Evolutionary conservation across 306 rosid genomes (phyloP).

Genomic region (Dryas octopetala): DNA sequence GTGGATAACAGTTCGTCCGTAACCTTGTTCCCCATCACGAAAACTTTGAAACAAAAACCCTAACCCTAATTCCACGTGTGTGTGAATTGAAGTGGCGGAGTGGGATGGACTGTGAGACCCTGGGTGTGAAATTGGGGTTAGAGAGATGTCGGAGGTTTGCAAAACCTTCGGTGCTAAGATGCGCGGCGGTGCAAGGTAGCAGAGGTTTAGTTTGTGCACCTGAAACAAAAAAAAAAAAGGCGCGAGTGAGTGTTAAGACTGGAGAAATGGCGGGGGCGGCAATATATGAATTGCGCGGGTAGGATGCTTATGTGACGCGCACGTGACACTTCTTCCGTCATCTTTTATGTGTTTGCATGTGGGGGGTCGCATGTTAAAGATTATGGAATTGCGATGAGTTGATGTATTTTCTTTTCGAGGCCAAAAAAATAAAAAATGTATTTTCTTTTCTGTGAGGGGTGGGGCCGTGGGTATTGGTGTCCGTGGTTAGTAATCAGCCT

Average conservation of each 20-base stretch:
- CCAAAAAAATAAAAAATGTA: too few relatives aligned
- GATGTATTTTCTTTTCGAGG: too few relatives aligned
- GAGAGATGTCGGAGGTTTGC: neutral
- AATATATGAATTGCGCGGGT: neutral
- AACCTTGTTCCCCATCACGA: slow-evolving; percentile 63
- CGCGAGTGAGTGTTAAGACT: neutral
- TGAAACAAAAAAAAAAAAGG: neutral
- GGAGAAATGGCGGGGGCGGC: slow-evolving; percentile 16
- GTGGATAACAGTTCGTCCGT: slow-evolving; percentile 66
- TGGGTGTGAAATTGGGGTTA: neutral
- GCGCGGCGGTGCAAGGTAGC: neutral
- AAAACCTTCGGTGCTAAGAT: neutral
- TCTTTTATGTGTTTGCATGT: too few relatives aligned
- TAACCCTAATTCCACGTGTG: slow-evolving; percentile 17
- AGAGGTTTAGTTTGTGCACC: neutral
- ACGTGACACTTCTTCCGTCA: too few relatives aligned
- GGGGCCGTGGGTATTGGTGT: too few relatives aligned
- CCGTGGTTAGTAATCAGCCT: too few relatives aligned
- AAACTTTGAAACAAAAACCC: slow-evolving; percentile 39
- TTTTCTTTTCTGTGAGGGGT: too few relatives aligned
- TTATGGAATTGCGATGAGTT: too few relatives aligned
- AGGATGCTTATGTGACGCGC: too few relatives aligned
- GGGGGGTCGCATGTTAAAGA: too few relatives aligned
- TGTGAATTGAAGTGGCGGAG: neutral
- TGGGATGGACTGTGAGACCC: too few relatives aligned